Conservation (phyloP, 2,329 filamentous ascomycete species). For the Curvularia lunata region DNA sequence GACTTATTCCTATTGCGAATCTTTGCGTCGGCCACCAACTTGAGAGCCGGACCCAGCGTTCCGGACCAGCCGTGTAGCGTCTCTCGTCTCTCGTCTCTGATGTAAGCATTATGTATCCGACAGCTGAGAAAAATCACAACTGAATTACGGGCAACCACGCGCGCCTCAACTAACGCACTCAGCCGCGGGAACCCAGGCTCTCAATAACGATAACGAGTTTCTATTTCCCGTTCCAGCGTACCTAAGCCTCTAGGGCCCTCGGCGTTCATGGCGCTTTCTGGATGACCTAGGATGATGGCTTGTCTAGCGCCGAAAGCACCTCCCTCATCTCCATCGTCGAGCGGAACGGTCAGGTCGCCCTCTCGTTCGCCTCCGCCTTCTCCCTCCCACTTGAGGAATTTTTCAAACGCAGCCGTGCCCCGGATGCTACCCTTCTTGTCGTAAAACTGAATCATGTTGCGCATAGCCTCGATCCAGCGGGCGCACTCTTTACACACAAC, state of each 20-base stretch:
- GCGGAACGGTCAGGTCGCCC: constrained; percentile 31
- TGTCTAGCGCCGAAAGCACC: constrained; percentile 26
- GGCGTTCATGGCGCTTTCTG: constrained; percentile 23
- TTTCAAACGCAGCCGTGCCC: constrained; percentile 39
- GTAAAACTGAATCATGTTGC: constrained; percentile 38
- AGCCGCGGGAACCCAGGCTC: not conserved
- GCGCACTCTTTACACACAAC: constrained; percentile 41
- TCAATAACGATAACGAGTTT: constrained; percentile 11
- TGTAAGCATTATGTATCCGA: constrained; percentile 6
- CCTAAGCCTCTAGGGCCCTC: constrained; percentile 22
- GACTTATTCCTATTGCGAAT: not conserved
- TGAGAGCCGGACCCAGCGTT: not conserved
- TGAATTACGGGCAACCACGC: not conserved
- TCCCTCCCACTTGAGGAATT: constrained; percentile 37
- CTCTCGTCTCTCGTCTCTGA: not conserved
- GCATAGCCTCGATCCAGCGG: constrained; percentile 38
- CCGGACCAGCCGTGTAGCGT: not conserved
- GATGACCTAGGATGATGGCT: constrained; percentile 33
- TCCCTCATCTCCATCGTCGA: constrained; percentile 22
- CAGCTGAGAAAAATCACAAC: not conserved
- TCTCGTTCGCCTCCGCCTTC: constrained; percentile 26
- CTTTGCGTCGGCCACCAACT: not conserved
- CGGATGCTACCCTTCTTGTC: constrained; percentile 40
- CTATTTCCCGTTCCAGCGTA: constrained; percentile 17
- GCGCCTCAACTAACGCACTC: not conserved